Base-by-base conservation (phyloP, 169 alveolate genomes). In the Plasmodium coatneyi region DNA sequence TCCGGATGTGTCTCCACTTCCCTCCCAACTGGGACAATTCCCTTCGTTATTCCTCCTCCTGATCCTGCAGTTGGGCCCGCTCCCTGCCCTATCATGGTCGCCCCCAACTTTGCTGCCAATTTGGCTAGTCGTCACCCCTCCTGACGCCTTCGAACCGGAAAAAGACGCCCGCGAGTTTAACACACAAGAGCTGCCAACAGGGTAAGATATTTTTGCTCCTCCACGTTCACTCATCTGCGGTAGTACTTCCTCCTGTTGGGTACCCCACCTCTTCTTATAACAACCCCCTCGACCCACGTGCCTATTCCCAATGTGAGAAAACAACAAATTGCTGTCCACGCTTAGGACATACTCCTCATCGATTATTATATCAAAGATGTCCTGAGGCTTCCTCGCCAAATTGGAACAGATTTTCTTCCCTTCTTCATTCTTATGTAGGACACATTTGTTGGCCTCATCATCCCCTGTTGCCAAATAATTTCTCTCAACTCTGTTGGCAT, bases 331-430 rank as follows among this genome's bases (percentile, higher is more conserved):
- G n/a, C 81, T 76, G n/a, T 87, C 83, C 72, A 87, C 46, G 41
- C 81, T 54, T 34, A 87, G 46, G 10, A 9, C 89, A 79, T 78
- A 87, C 16, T 87, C 76, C 16, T 60, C 82, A 79, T 87, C 81
- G 16, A 87, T 66, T 16, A 84, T 84, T 16, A 84, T 72, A 30
- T 84, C 43, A 66, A 84, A 41, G 19, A 72, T 74, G 2, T 66
- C 43, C 14, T 34, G 36, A 22, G 36, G 0, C 39, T 49, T 81
- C 7, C 19, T 32, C 39, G 6, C 30, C 25, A 30, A 52, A 52
- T 39, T 60, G 32, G 14, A 22, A 32, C 22, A 66, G 19, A 54
- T n/a, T 19, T 82, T 52, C 41, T 32, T 30, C 52, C 28, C 81
- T 12, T 7, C 36, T 25, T 25, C 25, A 4, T 22, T 83, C 49